Evolutionary conservation across 495 filamentous ascomycete species (phyloP), one percentile per base, ranked within the genome.

Genomic region (Hyaloscypha variabilis): DNA sequence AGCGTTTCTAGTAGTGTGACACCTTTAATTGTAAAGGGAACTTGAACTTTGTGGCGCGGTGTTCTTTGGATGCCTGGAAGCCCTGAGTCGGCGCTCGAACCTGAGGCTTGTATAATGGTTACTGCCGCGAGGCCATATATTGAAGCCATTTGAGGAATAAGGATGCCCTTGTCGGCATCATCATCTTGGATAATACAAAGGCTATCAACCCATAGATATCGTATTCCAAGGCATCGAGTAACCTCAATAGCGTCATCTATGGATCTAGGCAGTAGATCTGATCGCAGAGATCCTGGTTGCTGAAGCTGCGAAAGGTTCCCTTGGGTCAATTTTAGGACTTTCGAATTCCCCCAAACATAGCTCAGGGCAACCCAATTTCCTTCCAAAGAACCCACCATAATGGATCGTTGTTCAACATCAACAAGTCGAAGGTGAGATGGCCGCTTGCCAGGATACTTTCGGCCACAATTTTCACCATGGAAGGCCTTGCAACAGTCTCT

Each of bases 181-280:
- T 53, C 51, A 53, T 53, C 51, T 53, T 53, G 51, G 3, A 53
- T 21, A 24, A 53, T 53, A 21, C 51, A 53, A 3, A 53, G 3
- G 17, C 13, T 10, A 28, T 53, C 51, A 10, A 53, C 51, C 51
- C 51, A 53, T 4, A 53, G 51, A 24, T 53, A 53, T 28, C n/a
- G 5, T 14, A 5, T 21, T 10, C 51, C 51, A 53, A 53, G 6
- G 2, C 2, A 3, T 10, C 8, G 14, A 2, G 51, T 24, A 2
- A 53, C 4, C 8, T 2, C 6, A 11, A 53, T 11, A 25, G 51
- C 51, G 17, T 53, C 51, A 10, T 19, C 3, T 11, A 53, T 53
- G 21, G 51, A 24, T 6, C 8, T 8, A 3, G 51, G 21, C 2
- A 53, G 8, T 8, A 2, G 4, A 24, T 24, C 13, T 11, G 3